Conservation (phyloP, 2,329 filamentous ascomycete species). For the Scedosporium aurantiacum region DNA sequence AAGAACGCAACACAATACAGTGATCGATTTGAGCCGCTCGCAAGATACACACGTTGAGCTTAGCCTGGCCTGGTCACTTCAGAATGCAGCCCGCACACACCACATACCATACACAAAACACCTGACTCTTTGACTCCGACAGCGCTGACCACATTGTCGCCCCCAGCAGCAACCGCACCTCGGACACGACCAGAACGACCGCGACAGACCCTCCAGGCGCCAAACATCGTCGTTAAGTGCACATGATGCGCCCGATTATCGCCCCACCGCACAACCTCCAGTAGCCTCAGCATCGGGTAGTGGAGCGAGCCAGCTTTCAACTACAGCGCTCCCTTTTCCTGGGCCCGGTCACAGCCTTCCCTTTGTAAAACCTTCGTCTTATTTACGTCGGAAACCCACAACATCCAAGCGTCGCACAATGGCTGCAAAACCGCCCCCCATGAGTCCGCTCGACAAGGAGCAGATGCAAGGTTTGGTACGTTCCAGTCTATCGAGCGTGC, state of each 20-base stretch:
- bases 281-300: conserved; percentile 7
- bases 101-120: not conserved
- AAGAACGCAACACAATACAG: no score
- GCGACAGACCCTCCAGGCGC: not conserved
- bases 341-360: conserved; percentile 35
- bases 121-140: not conserved
- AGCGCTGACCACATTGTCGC: not conserved
- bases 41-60: no score
- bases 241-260: conserved; percentile 3
- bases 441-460: conserved; percentile 58
- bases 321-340: conserved; percentile 11
- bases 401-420: conserved; percentile 9
- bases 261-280: conserved; percentile 10
- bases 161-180: not conserved
- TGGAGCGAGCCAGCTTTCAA: conserved; percentile 6
- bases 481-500: conserved; percentile 5
- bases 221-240: conserved; percentile 1
- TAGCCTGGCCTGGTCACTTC: no score
- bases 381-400: conserved; percentile 30
- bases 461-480: conserved; percentile 70
- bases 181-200: not conserved
- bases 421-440: conserved; percentile 1
- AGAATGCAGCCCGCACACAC: not conserved
- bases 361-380: conserved; percentile 50
- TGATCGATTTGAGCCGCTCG: no score